These are phyloP conservation scores for Acanthamoeba triangularis DNA, from an alignment of 208 protist genomes.

Conservation along the genomic window DNA sequence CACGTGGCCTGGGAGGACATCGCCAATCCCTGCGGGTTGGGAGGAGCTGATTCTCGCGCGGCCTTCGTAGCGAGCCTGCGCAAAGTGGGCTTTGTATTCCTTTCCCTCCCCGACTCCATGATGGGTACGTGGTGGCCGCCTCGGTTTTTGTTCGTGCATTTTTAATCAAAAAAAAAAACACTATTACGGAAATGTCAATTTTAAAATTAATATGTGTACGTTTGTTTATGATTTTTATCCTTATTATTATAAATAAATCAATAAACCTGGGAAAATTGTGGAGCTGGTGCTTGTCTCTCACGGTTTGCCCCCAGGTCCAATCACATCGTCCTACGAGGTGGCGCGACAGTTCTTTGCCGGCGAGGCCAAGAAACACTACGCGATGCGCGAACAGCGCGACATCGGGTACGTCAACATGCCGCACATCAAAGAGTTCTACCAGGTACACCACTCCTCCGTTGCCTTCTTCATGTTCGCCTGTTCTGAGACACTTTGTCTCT, in stretches of 20 bases:
- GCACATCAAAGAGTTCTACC: conserved; percentile 65
- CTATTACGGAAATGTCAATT: too few species aligned
- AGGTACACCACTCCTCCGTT: background rate
- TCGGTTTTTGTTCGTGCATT: too few species aligned
- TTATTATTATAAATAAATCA: too few species aligned
- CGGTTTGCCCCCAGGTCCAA: too few species aligned
- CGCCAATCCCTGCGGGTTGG: too few species aligned
- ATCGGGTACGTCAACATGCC: conserved; percentile 50
- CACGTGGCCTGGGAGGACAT: conserved; percentile 5
- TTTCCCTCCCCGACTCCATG: conserved; percentile 26
- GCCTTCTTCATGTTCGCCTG: background rate
- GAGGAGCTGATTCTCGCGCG: background rate
- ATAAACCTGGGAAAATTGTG: too few species aligned
- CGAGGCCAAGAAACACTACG: background rate
- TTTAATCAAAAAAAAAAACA: too few species aligned
- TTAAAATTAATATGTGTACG: too few species aligned
- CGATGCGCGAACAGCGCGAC: conserved; percentile 1
- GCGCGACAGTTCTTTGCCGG: conserved; percentile 20
- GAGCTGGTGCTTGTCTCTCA: too few species aligned
- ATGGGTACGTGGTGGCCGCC: background rate
- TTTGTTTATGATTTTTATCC: too few species aligned
- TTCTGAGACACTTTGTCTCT: background rate
- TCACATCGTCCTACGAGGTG: background rate
- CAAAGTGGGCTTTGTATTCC: conserved; percentile 8
- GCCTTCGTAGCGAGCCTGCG: background rate